These are phyloP conservation scores for Spergularia azorica DNA, from an alignment of 179 eudicot genomes.

Conservation along the genomic window DNA sequence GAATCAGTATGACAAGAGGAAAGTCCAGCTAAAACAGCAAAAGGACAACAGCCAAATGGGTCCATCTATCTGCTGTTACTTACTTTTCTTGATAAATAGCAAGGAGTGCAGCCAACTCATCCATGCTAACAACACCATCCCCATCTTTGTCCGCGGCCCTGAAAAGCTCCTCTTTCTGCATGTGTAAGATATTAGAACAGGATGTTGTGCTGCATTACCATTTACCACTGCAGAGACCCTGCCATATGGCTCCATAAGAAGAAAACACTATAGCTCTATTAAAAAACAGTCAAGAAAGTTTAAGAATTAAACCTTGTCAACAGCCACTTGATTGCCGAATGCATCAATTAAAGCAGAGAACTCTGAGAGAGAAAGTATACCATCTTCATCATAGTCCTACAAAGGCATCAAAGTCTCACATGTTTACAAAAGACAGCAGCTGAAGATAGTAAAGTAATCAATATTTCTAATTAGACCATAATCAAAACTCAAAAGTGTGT, in stretches of 20 bases:
- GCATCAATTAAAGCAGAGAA: conserved; percentile 77
- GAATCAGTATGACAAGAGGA: too few species aligned
- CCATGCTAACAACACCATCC: conserved; percentile 83
- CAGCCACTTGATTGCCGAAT: conserved; percentile 87
- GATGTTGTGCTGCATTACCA: background rate
- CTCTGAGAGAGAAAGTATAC: conserved; percentile 73
- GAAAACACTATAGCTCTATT: background rate
- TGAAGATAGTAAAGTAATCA: background rate
- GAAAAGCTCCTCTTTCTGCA: conserved; percentile 91
- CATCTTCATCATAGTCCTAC: conserved; percentile 87
- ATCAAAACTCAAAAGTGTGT: background rate
- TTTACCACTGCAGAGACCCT: background rate
- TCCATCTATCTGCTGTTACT: conserved; percentile 1
- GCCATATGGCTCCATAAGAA: conserved; percentile 1
- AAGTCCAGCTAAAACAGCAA: background rate
- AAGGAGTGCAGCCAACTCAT: conserved; percentile 90
- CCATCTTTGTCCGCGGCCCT: conserved; percentile 82
- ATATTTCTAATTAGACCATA: background rate
- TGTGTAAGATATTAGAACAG: conserved; percentile 15
- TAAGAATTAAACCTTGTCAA: conserved; percentile 56
- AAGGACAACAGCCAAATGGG: background rate
- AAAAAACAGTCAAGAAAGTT: background rate
- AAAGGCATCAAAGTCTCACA: conserved; percentile 20
- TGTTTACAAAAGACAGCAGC: background rate
- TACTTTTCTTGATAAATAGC: conserved; percentile 85